These are phyloP conservation scores for Xerocomus alliaceus DNA, from an alignment of 1,284 basidiomycete genomes.

Conservation along the genomic window DNA sequence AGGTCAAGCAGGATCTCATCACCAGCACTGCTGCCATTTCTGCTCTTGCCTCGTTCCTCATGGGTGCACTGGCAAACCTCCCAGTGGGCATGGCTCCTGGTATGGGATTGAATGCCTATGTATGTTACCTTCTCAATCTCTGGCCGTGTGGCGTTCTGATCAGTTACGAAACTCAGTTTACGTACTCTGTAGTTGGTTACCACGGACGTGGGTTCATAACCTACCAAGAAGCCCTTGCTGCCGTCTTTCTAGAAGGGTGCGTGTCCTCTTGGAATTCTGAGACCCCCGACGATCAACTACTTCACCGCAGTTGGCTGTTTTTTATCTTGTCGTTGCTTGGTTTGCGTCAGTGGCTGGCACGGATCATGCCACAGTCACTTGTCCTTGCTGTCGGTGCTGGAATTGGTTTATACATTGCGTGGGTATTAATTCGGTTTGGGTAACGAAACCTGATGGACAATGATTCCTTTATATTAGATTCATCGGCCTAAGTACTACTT, in stretches of 20 bases:
- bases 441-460: constrained; percentile 3
- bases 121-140: constrained; percentile 44
- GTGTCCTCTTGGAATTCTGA: constrained; percentile 22
- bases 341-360: constrained; percentile 88
- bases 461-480: constrained; percentile 52
- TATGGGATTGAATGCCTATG: constrained; percentile 84
- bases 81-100: constrained; percentile 85
- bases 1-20: constrained; percentile 76
- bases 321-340: constrained; percentile 83
- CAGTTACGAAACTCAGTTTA: constrained; percentile 59
- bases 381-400: constrained; percentile 86
- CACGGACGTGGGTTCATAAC: constrained; percentile 79
- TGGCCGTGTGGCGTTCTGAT: constrained; percentile 3
- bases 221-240: constrained; percentile 84
- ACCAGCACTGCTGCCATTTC: constrained; percentile 81
- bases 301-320: constrained; percentile 73
- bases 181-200: constrained; percentile 87
- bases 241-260: constrained; percentile 86
- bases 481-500: constrained; percentile 59
- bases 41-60: constrained; percentile 77
- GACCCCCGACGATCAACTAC: constrained; percentile 1
- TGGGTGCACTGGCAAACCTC: constrained; percentile 86
- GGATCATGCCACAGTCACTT: constrained; percentile 87
- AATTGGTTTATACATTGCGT: constrained; percentile 87
- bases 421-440: constrained; percentile 32